Conservation (phyloP, 495 filamentous ascomycete species). For the Podospora conica region DNA sequence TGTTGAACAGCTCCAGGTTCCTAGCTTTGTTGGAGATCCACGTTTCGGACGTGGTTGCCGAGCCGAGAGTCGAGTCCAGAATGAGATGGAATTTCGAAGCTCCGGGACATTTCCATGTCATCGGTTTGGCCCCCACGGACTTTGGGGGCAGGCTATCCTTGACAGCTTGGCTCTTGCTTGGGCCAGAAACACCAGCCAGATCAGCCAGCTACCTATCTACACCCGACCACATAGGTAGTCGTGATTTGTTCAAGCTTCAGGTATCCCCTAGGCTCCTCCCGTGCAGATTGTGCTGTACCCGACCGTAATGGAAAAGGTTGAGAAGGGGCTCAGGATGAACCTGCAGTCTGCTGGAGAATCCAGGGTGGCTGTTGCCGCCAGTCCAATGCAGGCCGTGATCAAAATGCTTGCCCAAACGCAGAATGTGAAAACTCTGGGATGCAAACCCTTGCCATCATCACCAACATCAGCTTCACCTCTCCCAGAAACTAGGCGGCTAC, state of each 20-base stretch:
- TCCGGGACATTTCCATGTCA: background rate
- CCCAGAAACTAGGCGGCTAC: background rate
- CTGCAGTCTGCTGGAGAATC: background rate
- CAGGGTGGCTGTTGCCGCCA: too few relatives aligned
- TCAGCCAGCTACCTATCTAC: too few relatives aligned
- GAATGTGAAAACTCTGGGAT: background rate
- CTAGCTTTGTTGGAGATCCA: background rate
- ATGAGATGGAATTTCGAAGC: background rate
- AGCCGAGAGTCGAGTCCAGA: background rate
- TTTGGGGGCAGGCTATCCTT: background rate
- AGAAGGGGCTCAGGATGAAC: background rate
- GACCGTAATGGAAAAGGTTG: background rate
- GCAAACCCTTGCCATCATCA: background rate
- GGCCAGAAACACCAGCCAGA: background rate
- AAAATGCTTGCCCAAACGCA: background rate
- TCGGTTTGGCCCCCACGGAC: background rate
- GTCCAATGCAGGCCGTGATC: too few relatives aligned
- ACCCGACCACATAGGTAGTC: too few relatives aligned
- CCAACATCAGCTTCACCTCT: background rate
- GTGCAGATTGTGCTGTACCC: background rate
- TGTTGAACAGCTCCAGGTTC: background rate
- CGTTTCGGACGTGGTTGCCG: background rate
- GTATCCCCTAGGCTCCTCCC: background rate
- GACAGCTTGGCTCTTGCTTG: background rate
- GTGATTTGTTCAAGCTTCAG: background rate